Conservation (phyloP, 2,329 filamentous ascomycete genomes). For the Byssochlamys sp. region DNA sequence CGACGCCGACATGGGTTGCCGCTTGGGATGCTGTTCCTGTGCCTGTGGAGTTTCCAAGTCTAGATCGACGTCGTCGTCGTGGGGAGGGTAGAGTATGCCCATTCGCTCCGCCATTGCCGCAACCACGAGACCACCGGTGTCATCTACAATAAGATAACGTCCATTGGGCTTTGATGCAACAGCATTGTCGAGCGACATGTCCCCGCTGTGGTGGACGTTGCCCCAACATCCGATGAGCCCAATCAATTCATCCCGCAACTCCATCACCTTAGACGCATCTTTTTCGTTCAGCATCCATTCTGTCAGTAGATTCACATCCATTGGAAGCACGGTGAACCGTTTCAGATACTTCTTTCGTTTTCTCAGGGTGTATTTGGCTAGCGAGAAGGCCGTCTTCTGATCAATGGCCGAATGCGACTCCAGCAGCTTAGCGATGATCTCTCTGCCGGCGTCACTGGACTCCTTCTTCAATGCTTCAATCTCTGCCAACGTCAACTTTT, state of each 20-base stretch:
- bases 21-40: constrained; percentile 7
- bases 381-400: constrained; percentile 85
- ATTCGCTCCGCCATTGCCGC: constrained; percentile 81
- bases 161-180: constrained; percentile 37
- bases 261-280: constrained; percentile 70
- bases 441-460: constrained; percentile 68
- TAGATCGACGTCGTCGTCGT: constrained; percentile 2
- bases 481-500: constrained; percentile 63
- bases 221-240: constrained; percentile 78
- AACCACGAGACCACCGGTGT: constrained; percentile 72
- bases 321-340: constrained; percentile 71
- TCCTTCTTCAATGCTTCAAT: constrained; percentile 64
- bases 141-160: constrained; percentile 75
- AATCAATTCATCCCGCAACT: constrained; percentile 74
- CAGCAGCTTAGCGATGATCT: constrained; percentile 86
- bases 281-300: constrained; percentile 72
- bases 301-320: constrained; percentile 67
- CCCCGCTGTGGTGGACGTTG: constrained; percentile 69
- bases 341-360: constrained; percentile 91
- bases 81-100: constrained; percentile 59
- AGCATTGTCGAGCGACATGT: constrained; percentile 16
- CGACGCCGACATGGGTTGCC: constrained; percentile 35
- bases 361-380: constrained; percentile 89
- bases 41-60: constrained; percentile 7
- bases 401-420: constrained; percentile 80